These are phyloP conservation scores for Tylopilus sp. DNA, from an alignment of 1,284 basidiomycete genomes.

Conservation along the genomic window DNA sequence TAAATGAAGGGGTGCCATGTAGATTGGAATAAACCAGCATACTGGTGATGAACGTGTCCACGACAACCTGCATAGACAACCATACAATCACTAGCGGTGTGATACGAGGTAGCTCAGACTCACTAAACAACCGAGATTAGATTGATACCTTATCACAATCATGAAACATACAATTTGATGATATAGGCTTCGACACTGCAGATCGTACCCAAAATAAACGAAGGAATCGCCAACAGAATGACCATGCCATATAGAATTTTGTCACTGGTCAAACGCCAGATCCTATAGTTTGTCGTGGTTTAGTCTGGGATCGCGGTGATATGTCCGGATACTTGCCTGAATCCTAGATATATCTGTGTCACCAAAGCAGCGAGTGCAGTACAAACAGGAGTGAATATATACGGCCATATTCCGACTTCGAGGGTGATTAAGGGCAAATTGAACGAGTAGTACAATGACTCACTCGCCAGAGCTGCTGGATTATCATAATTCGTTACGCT, in stretches of 20 bases:
- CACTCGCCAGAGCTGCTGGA: constrained; percentile 11
- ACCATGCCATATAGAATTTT: constrained; percentile 37
- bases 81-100: constrained; percentile 7
- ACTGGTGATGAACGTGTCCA: not conserved
- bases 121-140: constrained; percentile 19
- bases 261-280: constrained; percentile 37
- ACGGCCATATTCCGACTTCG: constrained; percentile 36
- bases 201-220: constrained; percentile 40
- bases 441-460: not conserved
- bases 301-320: not conserved
- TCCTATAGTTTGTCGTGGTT: constrained; percentile 19
- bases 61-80: not conserved
- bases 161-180: constrained; percentile 35
- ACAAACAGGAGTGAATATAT: constrained; percentile 44
- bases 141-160: not conserved
- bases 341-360: constrained; percentile 33
- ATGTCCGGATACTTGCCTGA: constrained; percentile 6
- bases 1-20: constrained; percentile 12
- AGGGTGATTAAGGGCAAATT: not conserved
- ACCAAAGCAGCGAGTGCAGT: constrained; percentile 44
- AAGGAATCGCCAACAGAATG: constrained; percentile 34
- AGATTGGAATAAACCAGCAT: not conserved
- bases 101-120: constrained; percentile 24
- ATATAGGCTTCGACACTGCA: constrained; percentile 41
- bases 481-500: constrained; percentile 19